These are phyloP conservation scores for Lactarius sanguifluus DNA, from an alignment of 768 basidiomycete species.

Conservation along the genomic window DNA sequence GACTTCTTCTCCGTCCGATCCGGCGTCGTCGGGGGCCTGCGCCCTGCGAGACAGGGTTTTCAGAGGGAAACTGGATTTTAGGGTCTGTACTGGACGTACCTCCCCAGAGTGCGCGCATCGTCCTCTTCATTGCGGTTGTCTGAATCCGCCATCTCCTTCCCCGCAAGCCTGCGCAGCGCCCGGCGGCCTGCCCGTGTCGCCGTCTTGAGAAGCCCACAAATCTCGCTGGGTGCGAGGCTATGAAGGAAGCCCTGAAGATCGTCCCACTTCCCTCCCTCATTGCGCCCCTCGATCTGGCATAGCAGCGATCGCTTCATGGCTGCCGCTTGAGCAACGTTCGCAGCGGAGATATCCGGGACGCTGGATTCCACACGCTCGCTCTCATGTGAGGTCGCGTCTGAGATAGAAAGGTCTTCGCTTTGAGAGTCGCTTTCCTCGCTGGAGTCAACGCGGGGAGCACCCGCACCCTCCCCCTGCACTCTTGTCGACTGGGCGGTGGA, in stretches of 20 bases:
- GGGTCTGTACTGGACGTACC: neutral
- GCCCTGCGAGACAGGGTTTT: neutral
- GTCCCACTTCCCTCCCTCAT: neutral
- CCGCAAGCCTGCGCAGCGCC: neutral
- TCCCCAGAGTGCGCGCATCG: neutral
- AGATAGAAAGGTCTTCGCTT: neutral
- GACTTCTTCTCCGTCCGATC: neutral
- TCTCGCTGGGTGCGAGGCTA: neutral
- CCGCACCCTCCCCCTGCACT: neutral
- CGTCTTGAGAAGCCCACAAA: slow-evolving; percentile 1
- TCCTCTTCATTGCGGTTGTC: neutral
- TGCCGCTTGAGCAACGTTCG: neutral
- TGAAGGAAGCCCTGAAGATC: slow-evolving; percentile 1
- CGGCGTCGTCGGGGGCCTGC: neutral
- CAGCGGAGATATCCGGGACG: neutral
- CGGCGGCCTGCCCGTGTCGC: neutral
- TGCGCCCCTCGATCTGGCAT: neutral
- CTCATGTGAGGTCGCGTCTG: neutral
- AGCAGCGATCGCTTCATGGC: slow-evolving; percentile 1
- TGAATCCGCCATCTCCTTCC: neutral
- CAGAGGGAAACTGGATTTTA: neutral
- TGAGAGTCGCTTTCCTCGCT: neutral
- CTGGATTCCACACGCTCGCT: neutral
- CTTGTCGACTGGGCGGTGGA: neutral
- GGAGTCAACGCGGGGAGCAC: neutral